Conservation (phyloP, 352 stramenopile genomes). For the Phytopythium vexans region DNA sequence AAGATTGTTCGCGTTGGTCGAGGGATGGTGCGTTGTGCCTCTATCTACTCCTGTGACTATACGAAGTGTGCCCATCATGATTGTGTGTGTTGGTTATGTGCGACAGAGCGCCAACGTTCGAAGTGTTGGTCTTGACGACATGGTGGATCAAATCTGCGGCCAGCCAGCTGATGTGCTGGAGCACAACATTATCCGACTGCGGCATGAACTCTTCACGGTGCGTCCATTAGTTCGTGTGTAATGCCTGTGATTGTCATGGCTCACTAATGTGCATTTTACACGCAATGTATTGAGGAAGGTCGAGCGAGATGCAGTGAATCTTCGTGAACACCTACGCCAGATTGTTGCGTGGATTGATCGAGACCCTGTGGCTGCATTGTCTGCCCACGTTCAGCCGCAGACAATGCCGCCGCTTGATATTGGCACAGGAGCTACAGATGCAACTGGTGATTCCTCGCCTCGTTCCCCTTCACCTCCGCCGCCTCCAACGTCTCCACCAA, state of each 20-base stretch:
- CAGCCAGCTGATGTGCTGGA: constrained; percentile 74
- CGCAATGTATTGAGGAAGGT: constrained; percentile 34
- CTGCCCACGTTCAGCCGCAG: constrained; percentile 33
- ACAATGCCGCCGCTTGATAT: constrained; percentile 20
- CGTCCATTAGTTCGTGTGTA: constrained; percentile 9
- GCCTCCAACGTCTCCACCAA: constrained; percentile 8
- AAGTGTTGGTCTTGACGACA: constrained; percentile 76
- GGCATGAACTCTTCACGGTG: constrained; percentile 51
- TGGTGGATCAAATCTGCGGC: constrained; percentile 82
- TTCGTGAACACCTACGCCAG: constrained; percentile 64
- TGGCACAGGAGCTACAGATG: constrained; percentile 3
- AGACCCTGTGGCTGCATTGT: constrained; percentile 46
- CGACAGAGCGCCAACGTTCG: constrained; percentile 70
- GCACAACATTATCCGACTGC: constrained; percentile 47
- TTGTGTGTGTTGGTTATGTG: not conserved
- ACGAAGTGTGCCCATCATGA: not conserved
- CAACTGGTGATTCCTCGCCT: constrained; percentile 3
- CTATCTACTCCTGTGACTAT: not conserved
- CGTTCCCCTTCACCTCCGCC: constrained; percentile 4
- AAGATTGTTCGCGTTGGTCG: constrained; percentile 93
- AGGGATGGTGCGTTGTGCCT: constrained; percentile 49
- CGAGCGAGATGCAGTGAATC: constrained; percentile 59
- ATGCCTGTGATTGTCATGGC: not conserved
- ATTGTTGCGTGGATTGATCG: constrained; percentile 74
- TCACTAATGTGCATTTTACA: not conserved